Evolutionary conservation across 345 rosid genomes (phyloP).

Genomic region (Heritiera littoralis): DNA sequence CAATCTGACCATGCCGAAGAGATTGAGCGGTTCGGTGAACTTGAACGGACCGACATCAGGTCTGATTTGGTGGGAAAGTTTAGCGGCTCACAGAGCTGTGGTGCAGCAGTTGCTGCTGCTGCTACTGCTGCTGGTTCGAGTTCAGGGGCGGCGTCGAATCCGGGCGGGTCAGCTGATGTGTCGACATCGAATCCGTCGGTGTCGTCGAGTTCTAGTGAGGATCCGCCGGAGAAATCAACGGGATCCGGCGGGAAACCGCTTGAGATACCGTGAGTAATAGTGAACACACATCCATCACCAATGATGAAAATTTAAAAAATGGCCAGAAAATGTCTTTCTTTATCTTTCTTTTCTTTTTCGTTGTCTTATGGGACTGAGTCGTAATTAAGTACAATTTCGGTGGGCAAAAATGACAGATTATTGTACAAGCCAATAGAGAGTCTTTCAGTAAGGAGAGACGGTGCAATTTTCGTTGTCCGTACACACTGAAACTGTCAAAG

Average conservation of each 20-base stretch:
- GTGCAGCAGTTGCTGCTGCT: background rate
- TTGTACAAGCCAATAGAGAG: background rate
- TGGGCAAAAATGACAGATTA: background rate
- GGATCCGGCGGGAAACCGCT: constrained; percentile 65
- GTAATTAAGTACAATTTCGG: constrained; percentile 30
- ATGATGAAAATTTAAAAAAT: background rate
- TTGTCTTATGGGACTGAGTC: constrained; percentile 29
- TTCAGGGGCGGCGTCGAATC: constrained; percentile 19
- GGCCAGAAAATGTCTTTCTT: background rate
- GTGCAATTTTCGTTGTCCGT: constrained; percentile 48
- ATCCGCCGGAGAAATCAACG: constrained; percentile 74
- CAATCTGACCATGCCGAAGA: constrained; percentile 20
- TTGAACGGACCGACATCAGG: constrained; percentile 22
- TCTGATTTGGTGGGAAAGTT: constrained; percentile 32
- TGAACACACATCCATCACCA: background rate
- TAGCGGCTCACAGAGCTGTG: constrained; percentile 12
- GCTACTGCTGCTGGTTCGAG: background rate
- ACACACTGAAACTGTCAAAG: constrained; percentile 33
- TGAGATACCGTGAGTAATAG: constrained; percentile 94
- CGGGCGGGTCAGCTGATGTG: constrained; percentile 35
- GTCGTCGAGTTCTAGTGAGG: constrained; percentile 86
- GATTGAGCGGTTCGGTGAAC: constrained; percentile 22
- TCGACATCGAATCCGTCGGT: constrained; percentile 67
- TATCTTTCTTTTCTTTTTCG: background rate
- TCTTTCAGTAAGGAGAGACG: background rate